A percentile compares a stretch with the other conserved stretches of the same genome.
Conservation (phyloP, 2,329 filamentous ascomycete species). For the Aspergillus sojae region DNA sequence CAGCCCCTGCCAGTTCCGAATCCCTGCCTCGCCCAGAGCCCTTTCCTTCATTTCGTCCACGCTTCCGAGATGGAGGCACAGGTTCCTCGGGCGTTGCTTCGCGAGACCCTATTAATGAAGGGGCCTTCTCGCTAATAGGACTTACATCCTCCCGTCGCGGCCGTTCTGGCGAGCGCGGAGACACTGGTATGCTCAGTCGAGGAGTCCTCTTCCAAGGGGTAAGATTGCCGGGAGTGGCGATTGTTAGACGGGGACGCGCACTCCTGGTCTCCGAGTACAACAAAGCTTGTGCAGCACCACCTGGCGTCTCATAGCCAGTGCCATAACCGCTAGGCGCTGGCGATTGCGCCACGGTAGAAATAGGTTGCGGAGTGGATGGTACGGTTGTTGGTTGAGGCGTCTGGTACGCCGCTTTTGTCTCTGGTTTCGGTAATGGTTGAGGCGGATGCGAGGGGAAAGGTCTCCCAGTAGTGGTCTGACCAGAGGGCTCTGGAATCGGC, state of each 20-base stretch:
- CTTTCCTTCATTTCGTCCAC: conserved; percentile 23
- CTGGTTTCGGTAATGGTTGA: conserved; percentile 20
- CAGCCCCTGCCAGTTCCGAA: conserved; percentile 16
- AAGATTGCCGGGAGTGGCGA: conserved; percentile 43
- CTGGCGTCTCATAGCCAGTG: conserved; percentile 32
- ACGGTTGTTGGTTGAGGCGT: conserved; percentile 20
- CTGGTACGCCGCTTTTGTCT: conserved; percentile 20
- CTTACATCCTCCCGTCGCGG: conserved; percentile 49
- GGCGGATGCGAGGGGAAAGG: conserved; percentile 23
- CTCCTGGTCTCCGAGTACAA: conserved; percentile 27
- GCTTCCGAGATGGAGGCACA: conserved; percentile 23
- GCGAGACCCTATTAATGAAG: conserved; percentile 38
- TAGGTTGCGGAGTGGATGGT: conserved; percentile 32
- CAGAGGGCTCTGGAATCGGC: conserved; percentile 20
- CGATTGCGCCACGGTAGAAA: conserved; percentile 23
- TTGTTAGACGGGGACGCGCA: conserved; percentile 35
- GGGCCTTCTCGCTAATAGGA: conserved; percentile 47
- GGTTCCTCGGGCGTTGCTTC: conserved; percentile 30
- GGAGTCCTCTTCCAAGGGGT: conserved; percentile 49
- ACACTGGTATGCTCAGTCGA: conserved; percentile 35
- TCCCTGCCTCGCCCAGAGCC: conserved; percentile 26
- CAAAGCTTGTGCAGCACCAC: conserved; percentile 26
- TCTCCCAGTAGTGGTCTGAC: conserved; percentile 19
- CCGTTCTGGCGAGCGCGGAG: conserved; percentile 43
- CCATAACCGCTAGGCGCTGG: conserved; percentile 27